These are phyloP conservation scores for Marasmius oreades DNA, from an alignment of 1,284 basidiomycete genomes.

Conservation along the genomic window DNA sequence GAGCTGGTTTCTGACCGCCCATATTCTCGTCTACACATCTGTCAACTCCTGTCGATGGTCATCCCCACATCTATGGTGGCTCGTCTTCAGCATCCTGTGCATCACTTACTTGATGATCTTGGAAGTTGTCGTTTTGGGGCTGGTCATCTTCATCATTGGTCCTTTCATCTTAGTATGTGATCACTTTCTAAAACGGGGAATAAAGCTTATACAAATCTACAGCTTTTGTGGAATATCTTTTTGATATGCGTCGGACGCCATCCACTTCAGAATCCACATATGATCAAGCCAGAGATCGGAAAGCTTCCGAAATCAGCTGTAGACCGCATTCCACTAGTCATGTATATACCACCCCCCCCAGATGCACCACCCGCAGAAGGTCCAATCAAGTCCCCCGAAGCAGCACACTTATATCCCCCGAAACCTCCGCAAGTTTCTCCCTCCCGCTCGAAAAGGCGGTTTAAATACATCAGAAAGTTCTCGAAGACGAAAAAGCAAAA, in stretches of 20 bases:
- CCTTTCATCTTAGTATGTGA: slow-evolving; percentile 71
- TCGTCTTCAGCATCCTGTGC: slow-evolving; percentile 74
- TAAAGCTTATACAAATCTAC: slow-evolving; percentile 5
- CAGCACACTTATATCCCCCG: slow-evolving; percentile 57
- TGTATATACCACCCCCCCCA: slow-evolving; percentile 77
- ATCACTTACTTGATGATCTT: slow-evolving; percentile 73
- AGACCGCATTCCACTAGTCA: slow-evolving; percentile 73
- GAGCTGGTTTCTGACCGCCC: slow-evolving; percentile 75
- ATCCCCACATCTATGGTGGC: slow-evolving; percentile 80
- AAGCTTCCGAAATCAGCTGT: slow-evolving; percentile 68
- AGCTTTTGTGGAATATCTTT: slow-evolving; percentile 75
- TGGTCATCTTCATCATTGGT: slow-evolving; percentile 72
- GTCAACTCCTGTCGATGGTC: slow-evolving; percentile 64
- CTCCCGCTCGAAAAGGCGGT: slow-evolving; percentile 37
- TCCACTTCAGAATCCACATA: slow-evolving; percentile 64
- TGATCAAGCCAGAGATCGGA: slow-evolving; percentile 72
- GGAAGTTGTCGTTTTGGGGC: slow-evolving; percentile 67
- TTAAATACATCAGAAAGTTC: slow-evolving; percentile 44
- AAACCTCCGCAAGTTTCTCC: slow-evolving; percentile 27
- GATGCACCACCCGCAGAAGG: slow-evolving; percentile 32
- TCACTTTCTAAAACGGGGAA: slow-evolving; percentile 1
- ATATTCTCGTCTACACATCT: slow-evolving; percentile 73
- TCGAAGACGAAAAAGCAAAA: slow-evolving; percentile 24
- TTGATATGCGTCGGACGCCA: slow-evolving; percentile 74
- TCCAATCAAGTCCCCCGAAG: slow-evolving; percentile 38